These are phyloP conservation scores for Boletus tomentosulus DNA, from an alignment of 768 basidiomycete species.

Conservation along the genomic window DNA sequence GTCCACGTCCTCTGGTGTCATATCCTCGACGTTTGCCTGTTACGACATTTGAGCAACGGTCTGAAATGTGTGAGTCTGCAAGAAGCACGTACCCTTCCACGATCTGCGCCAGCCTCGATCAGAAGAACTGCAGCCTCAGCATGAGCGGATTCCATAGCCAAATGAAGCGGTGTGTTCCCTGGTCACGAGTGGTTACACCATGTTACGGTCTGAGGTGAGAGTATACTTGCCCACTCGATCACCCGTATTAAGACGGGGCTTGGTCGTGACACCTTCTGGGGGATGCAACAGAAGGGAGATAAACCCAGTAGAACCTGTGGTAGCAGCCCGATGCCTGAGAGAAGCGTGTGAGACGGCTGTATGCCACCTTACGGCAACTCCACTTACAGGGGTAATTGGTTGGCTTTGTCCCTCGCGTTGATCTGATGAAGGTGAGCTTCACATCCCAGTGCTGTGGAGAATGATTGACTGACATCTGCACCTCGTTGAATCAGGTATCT, in stretches of 20 bases:
- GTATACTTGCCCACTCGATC: conserved; percentile 64
- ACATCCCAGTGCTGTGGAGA: conserved; percentile 27
- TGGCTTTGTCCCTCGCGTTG: conserved; percentile 91
- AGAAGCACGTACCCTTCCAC: conserved; percentile 62
- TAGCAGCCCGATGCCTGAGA: conserved; percentile 87
- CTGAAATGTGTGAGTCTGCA: background rate
- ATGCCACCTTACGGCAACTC: background rate
- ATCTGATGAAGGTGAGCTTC: conserved; percentile 53
- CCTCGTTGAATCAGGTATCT: conserved; percentile 80
- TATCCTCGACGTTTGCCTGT: conserved; percentile 79
- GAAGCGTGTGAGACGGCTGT: conserved; percentile 1
- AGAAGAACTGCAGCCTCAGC: conserved; percentile 86
- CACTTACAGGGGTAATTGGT: conserved; percentile 81
- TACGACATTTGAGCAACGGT: conserved; percentile 2
- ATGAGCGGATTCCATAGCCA: conserved; percentile 95
- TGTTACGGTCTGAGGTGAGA: background rate
- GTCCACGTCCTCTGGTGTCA: conserved; percentile 82
- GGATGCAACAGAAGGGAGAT: conserved; percentile 81
- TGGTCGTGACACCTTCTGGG: conserved; percentile 58
- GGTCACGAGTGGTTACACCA: conserved; percentile 10
- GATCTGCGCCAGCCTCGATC: conserved; percentile 94
- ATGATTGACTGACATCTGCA: conserved; percentile 75
- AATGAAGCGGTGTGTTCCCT: conserved; percentile 96
- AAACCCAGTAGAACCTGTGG: conserved; percentile 90
- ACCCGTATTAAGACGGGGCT: conserved; percentile 81